Evolutionary conservation across 768 basidiomycete species (phyloP), one percentile per base, ranked within the genome.

Genomic region (Tricholoma bakamatsutake): DNA sequence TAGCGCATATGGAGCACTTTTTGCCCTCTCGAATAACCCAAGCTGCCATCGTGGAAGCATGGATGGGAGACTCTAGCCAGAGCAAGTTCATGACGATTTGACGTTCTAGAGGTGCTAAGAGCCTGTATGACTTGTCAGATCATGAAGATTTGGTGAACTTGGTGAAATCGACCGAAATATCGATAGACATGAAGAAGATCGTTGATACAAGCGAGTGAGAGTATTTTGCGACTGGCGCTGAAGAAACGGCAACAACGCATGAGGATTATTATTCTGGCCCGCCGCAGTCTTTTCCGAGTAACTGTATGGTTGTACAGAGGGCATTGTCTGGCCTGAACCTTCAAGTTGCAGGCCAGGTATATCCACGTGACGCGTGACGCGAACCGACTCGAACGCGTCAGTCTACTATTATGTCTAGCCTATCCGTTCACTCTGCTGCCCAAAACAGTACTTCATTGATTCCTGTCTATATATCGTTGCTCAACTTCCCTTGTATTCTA

Each of bases 11-110:
- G 57, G 64, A 74, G 60, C 73, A 88, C 91, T 81, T 81, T 80
- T 78, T 85, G 59, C 82, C 80, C 61, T 90, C 88, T 11, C 79
- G 80, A 30, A 82, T 76, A 21, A 92, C 85, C 90, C 92, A 92
- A 15, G 83, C 81, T 5, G 78, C 71, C 83, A 93, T 85, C 0
- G 84, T 87, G 13, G 78, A 74, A n/a, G 75, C 69, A 1, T 81
- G 74, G 50, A 93, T 83, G 4, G 85, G 72, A 21, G 82, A 80
- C 64, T 96, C 94, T 28, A 94, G 77, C 93, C 94, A 97, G 7
- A 96, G 75, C 52, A 93, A 66, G 66, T 87, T 91, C 85, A 95
- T 88, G 31, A 93, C 80, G 27, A 95, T 74, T 66, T 96, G 93
- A 54, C 91, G 78, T 64, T 93, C 88, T 18, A 94, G 66, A 17